Evolutionary conservation across 1,284 basidiomycete genomes (phyloP).

Genomic region (Golubevia sp.): DNA sequence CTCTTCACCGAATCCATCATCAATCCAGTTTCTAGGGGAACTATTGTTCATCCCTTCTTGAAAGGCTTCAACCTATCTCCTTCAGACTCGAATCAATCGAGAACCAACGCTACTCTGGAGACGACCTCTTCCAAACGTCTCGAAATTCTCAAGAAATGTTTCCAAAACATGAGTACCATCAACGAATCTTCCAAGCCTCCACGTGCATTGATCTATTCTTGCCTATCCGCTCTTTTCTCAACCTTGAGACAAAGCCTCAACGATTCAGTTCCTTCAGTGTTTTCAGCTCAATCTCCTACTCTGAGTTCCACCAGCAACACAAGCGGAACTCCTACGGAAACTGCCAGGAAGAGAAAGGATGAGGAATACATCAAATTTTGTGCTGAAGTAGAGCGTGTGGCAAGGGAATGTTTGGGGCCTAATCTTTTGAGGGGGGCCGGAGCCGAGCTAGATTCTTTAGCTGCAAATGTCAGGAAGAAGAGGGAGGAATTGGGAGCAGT

Average conservation of each 20-base stretch:
- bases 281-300: no score
- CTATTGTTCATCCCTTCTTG: background rate
- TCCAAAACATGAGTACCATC: background rate
- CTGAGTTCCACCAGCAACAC: no score
- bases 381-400: background rate
- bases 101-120: slow-evolving; percentile 10
- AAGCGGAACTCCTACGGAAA: background rate
- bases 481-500: background rate
- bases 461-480: background rate
- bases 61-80: slow-evolving; percentile 1
- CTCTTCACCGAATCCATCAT: slow-evolving; percentile 20
- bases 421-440: background rate
- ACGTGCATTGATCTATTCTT: slow-evolving; percentile 10
- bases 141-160: slow-evolving; percentile 1
- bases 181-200: background rate
- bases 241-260: slow-evolving; percentile 19
- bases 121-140: background rate
- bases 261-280: no score
- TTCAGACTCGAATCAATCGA: background rate
- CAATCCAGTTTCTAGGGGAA: background rate
- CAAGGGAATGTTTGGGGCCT: background rate
- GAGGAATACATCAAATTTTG: background rate
- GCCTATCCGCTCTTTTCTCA: slow-evolving; percentile 24
- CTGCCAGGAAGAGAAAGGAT: background rate
- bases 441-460: background rate